These are phyloP conservation scores for Penicillium riverlandense DNA, from an alignment of 495 filamentous ascomycete species.

Conservation along the genomic window DNA sequence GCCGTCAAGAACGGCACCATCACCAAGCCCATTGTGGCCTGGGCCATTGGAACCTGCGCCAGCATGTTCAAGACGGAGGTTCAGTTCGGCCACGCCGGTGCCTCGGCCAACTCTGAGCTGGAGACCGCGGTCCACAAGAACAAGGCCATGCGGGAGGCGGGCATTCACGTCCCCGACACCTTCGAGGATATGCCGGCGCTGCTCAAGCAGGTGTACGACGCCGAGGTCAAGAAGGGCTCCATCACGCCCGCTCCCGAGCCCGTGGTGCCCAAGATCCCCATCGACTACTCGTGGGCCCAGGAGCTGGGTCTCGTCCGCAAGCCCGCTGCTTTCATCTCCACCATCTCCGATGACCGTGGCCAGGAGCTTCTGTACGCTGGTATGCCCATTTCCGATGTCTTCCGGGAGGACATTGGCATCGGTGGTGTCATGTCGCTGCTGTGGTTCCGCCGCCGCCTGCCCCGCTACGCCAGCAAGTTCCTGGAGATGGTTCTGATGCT, in stretches of 20 bases:
- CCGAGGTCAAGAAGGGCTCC: conserved; percentile 71
- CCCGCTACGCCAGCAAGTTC: conserved; percentile 95
- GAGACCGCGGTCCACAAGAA: conserved; percentile 97
- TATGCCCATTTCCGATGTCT: conserved; percentile 99
- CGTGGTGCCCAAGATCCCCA: conserved; percentile 94
- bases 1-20: conserved; percentile 90
- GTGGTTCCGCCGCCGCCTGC: conserved; percentile 98
- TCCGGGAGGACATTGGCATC: conserved; percentile 97
- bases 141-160: conserved; percentile 89
- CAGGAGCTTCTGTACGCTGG: conserved; percentile 98
- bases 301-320: conserved; percentile 99
- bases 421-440: conserved; percentile 99
- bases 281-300: conserved; percentile 99
- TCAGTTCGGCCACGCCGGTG: conserved; percentile 97
- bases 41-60: conserved; percentile 98
- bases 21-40: conserved; percentile 96
- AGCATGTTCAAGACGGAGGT: conserved; percentile 99
- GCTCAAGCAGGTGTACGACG: conserved; percentile 74
- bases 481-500: conserved; percentile 99
- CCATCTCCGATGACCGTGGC: conserved; percentile 98
- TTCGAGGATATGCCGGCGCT: conserved; percentile 88
- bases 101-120: conserved; percentile 97
- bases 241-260: conserved; percentile 86
- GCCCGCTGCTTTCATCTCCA: conserved; percentile 98
- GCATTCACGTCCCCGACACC: conserved; percentile 88